Evolutionary conservation across 768 basidiomycete species (phyloP).

Genomic region (Lactifluus pinguis): DNA sequence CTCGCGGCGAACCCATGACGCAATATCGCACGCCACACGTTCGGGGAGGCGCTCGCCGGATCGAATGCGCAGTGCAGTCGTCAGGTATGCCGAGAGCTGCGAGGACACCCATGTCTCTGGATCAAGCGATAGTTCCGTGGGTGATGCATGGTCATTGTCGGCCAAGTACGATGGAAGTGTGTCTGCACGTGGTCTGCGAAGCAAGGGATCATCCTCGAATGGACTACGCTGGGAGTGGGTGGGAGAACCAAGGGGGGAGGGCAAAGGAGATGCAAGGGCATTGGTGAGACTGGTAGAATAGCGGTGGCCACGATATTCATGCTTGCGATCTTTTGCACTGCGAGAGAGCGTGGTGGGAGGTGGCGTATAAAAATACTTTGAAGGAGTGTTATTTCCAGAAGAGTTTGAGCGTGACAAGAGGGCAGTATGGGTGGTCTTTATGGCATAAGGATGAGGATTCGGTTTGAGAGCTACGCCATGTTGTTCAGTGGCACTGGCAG

Average conservation of each 20-base stretch:
- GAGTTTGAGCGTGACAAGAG: conserved; percentile 60
- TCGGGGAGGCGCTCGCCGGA: conserved; percentile 28
- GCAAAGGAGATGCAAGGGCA: conserved; percentile 41
- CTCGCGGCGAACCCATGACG: conserved; percentile 40
- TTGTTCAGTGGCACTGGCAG: conserved; percentile 6
- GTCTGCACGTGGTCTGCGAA: conserved; percentile 31
- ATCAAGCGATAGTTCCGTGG: conserved; percentile 36
- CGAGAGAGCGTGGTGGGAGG: conserved; percentile 23
- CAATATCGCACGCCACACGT: conserved; percentile 39
- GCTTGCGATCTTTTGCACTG: conserved; percentile 22
- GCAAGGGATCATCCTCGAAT: conserved; percentile 13
- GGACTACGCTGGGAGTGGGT: conserved; percentile 4
- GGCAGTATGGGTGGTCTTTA: conserved; percentile 70
- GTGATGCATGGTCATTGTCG: conserved; percentile 1
- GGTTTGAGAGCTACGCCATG: conserved; percentile 30
- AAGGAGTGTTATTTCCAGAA: conserved; percentile 31
- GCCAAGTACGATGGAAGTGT: conserved; percentile 29
- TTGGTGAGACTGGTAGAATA: conserved; percentile 36
- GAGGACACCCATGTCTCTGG: conserved; percentile 58
- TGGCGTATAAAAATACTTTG: conserved; percentile 40
- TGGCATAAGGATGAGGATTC: conserved; percentile 73
- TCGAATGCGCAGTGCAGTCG: conserved; percentile 33
- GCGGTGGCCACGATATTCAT: conserved; percentile 30
- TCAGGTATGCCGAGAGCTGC: conserved; percentile 48
- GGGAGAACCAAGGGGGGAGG: conserved; percentile 26